phyloP scores from a whole-genome alignment of 192 early-diverging fungal genomes.

The Jimgerdemannia lactiflua region DNA sequence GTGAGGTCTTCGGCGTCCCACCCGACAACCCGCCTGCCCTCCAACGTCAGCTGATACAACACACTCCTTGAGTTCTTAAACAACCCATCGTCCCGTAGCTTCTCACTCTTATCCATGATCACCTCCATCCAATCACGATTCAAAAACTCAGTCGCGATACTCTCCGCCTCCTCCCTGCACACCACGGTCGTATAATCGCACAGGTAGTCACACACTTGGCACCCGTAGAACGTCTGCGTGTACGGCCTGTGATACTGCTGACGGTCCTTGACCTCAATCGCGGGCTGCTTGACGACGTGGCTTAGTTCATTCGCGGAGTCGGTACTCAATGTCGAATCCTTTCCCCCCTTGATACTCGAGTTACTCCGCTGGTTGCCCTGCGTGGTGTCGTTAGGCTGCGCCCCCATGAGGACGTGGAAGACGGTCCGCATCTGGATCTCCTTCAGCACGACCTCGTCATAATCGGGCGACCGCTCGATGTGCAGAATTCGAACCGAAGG shows the following conservation, averaged over 20 bases:
- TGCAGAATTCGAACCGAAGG: slow-evolving; percentile 8
- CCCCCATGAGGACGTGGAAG: slow-evolving; percentile 43
- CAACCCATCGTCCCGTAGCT: slow-evolving; percentile 3
- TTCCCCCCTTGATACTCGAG: not conserved
- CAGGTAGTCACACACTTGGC: slow-evolving; percentile 44
- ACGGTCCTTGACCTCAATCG: slow-evolving; percentile 39
- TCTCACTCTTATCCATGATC: slow-evolving; percentile 26
- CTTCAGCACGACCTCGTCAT: slow-evolving; percentile 41
- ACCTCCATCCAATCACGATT: slow-evolving; percentile 38
- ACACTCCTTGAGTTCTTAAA: slow-evolving; percentile 24
- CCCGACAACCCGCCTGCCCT: slow-evolving; percentile 31
- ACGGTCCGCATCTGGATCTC: slow-evolving; percentile 31
- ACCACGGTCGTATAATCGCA: slow-evolving; percentile 47
- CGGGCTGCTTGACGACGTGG: slow-evolving; percentile 27
- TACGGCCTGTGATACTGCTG: slow-evolving; percentile 26
- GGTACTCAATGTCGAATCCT: slow-evolving; percentile 7
- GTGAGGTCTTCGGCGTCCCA: slow-evolving; percentile 11
- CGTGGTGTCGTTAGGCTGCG: slow-evolving; percentile 31
- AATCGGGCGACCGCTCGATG: slow-evolving; percentile 30
- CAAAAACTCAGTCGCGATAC: slow-evolving; percentile 42
- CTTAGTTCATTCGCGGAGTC: not conserved
- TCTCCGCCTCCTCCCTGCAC: slow-evolving; percentile 42
- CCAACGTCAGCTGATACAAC: slow-evolving; percentile 29
- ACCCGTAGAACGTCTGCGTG: slow-evolving; percentile 44
- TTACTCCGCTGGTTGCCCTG: not conserved